These are phyloP conservation scores for Acacia confusa DNA, from an alignment of 306 rosid genomes.

Conservation along the genomic window DNA sequence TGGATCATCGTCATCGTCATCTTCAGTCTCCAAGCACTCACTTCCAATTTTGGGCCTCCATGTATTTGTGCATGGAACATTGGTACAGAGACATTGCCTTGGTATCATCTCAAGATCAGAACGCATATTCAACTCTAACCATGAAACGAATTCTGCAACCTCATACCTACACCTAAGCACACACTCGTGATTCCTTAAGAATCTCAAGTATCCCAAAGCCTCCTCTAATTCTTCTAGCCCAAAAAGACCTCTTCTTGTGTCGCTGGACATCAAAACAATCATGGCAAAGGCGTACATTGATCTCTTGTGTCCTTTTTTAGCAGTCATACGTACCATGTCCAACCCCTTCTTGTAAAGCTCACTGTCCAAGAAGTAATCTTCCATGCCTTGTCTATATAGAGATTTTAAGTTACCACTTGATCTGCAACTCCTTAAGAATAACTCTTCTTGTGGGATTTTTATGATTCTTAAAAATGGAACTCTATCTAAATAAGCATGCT, in stretches of 20 bases:
- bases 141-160: background rate
- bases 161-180: background rate
- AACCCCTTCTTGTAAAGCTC: background rate
- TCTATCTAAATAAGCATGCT: background rate
- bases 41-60: background rate
- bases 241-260: background rate
- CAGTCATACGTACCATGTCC: background rate
- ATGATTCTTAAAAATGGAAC: accelerated
- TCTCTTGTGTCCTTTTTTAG: background rate
- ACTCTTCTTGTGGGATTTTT: background rate
- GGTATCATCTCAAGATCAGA: background rate
- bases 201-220: background rate
- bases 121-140: background rate
- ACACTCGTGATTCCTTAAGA: background rate
- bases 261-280: background rate
- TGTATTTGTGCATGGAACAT: background rate
- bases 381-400: background rate
- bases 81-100: background rate
- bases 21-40: background rate
- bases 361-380: accelerated
- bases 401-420: background rate
- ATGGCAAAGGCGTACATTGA: background rate
- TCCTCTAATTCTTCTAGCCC: background rate
- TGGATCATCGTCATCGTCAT: background rate
- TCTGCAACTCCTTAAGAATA: background rate